Percentiles rank a stretch among this genome's conserved stretches.
These are phyloP conservation scores for Schizophyllum amplum DNA, from an alignment of 1,284 basidiomycete genomes.

Conservation along the genomic window DNA sequence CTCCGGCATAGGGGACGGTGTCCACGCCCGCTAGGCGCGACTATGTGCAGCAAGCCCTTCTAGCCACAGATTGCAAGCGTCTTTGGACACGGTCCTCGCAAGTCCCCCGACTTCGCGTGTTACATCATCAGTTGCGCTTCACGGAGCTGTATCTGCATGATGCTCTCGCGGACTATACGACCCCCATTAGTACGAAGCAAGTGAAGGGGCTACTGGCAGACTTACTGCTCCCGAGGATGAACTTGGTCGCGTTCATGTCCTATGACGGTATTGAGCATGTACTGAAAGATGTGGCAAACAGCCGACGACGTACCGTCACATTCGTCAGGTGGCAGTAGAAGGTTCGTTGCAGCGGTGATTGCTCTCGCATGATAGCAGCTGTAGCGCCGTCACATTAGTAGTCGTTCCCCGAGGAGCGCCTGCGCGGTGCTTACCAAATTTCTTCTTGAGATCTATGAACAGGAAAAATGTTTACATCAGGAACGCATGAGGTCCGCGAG, in stretches of 20 bases:
- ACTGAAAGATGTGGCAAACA: background rate
- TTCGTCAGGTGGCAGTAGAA: constrained; percentile 69
- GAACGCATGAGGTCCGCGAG: constrained; percentile 8
- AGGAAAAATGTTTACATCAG: constrained; percentile 4
- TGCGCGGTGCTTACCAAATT: constrained; percentile 27
- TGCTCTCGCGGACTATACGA: background rate
- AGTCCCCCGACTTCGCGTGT: too few species aligned
- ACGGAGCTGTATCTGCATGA: background rate
- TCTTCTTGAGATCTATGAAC: constrained; percentile 33
- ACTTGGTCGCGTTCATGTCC: background rate
- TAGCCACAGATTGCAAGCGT: too few species aligned
- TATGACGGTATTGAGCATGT: background rate
- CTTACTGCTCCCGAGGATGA: background rate
- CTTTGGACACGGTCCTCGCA: too few species aligned
- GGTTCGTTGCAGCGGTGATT: constrained; percentile 42
- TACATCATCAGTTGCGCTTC: background rate
- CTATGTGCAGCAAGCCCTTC: too few species aligned
- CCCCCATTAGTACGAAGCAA: too few species aligned
- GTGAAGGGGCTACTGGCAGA: background rate
- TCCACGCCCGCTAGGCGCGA: too few species aligned
- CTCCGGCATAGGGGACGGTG: too few species aligned
- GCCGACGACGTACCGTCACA: constrained; percentile 23
- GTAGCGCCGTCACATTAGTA: constrained; percentile 8
- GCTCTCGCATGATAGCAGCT: constrained; percentile 46
- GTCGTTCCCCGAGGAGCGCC: background rate